Evolutionary conservation across 2,329 filamentous ascomycete species (phyloP).

Genomic region (Nemania bipapillata): DNA sequence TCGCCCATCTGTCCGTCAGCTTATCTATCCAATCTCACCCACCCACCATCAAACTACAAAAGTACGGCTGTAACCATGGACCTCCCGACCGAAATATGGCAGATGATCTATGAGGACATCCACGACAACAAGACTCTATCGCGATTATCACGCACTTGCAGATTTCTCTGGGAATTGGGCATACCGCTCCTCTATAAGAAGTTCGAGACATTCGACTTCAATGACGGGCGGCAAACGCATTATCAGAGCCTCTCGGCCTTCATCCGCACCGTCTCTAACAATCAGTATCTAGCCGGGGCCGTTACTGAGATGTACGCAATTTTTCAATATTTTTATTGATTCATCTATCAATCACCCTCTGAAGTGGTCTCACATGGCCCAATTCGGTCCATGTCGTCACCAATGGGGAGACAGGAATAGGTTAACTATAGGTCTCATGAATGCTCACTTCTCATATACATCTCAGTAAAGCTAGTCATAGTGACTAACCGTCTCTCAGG

Average conservation of each 20-base stretch:
- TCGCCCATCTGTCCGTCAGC: background rate
- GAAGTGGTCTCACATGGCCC: background rate
- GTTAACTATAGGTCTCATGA: background rate
- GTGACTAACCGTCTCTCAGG: slow-evolving; percentile 35
- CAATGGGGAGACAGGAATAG: background rate
- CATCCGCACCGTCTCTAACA: slow-evolving; percentile 37
- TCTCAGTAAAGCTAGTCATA: background rate
- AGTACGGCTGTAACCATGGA: slow-evolving; percentile 27
- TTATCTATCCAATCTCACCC: background rate
- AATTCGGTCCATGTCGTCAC: background rate
- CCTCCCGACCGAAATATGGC: slow-evolving; percentile 41
- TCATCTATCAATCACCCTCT: background rate
- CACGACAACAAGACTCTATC: slow-evolving; percentile 36
- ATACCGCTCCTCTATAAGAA: slow-evolving; percentile 38
- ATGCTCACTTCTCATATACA: slow-evolving; percentile 3
- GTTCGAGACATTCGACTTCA: slow-evolving; percentile 36
- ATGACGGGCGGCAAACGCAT: slow-evolving; percentile 15
- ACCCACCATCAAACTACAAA: no score
- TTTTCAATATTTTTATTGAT: background rate
- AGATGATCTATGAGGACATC: slow-evolving; percentile 38
- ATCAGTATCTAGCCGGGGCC: slow-evolving; percentile 33
- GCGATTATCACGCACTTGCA: slow-evolving; percentile 36
- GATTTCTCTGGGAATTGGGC: slow-evolving; percentile 38
- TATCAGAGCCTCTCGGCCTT: slow-evolving; percentile 40
- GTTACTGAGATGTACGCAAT: slow-evolving; percentile 39